phyloP scores from a whole-genome alignment of 2,329 filamentous ascomycete genomes.

The Diplodia sapinea region DNA sequence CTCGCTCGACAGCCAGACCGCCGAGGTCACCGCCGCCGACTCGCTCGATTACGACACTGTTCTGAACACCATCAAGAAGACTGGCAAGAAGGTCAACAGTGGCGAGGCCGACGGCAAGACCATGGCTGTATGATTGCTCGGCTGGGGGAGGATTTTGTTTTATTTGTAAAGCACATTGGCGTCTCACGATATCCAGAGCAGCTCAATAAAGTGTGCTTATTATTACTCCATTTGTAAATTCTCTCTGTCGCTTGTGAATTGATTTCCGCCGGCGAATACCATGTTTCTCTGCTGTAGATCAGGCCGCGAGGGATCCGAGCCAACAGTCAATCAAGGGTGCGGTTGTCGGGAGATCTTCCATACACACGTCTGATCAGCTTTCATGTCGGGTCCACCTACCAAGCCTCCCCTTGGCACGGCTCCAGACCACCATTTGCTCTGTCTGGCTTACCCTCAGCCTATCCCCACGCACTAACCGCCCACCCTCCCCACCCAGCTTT shows the following conservation, averaged over 20 bases:
- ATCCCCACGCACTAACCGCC: too few relatives aligned
- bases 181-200: constrained; percentile 27
- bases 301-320: neutral
- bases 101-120: constrained; percentile 69
- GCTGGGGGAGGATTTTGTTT: neutral
- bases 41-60: constrained; percentile 78
- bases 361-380: neutral
- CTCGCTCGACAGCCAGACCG: constrained; percentile 83
- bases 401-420: neutral
- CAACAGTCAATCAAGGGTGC: neutral
- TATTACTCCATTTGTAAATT: neutral
- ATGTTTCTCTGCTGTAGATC: neutral
- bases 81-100: constrained; percentile 86
- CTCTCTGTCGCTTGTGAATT: neutral
- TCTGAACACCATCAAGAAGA: constrained; percentile 89
- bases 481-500: too few relatives aligned
- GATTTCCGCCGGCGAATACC: neutral
- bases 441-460: too few relatives aligned
- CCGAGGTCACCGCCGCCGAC: constrained; percentile 73
- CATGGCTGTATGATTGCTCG: constrained; percentile 13
- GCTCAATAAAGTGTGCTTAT: constrained; percentile 7
- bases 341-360: neutral
- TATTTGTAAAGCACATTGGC: constrained; percentile 11
- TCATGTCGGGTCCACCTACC: neutral
- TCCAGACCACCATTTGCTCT: neutral